A percentile compares a stretch with the other conserved stretches of the same genome.
Conservation (phyloP, 1,284 basidiomycete genomes). For the Ceratobasidium sp. region DNA sequence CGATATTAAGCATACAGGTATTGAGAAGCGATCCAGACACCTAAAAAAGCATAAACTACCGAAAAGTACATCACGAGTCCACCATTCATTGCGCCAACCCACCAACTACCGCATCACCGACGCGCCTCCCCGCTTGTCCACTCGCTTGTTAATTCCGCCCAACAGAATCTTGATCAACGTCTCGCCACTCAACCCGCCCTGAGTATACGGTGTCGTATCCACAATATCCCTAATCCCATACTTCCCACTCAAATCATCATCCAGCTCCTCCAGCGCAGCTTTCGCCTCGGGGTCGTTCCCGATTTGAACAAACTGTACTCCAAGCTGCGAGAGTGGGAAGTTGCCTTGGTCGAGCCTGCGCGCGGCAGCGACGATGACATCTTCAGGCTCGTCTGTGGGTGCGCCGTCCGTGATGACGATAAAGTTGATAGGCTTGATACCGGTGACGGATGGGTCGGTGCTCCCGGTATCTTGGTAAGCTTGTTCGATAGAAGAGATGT, state of each 20-base stretch:
- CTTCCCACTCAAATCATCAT: constrained; percentile 63
- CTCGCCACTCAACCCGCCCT: constrained; percentile 57
- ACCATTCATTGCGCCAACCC: neutral
- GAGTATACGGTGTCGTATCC: constrained; percentile 61
- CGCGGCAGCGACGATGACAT: constrained; percentile 55
- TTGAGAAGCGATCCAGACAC: too few species aligned
- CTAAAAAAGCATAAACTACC: neutral
- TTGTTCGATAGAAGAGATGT: constrained; percentile 63
- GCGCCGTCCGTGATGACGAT: constrained; percentile 75
- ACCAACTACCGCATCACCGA: constrained; percentile 31
- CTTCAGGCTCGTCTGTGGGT: constrained; percentile 55
- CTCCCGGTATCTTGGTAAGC: constrained; percentile 54
- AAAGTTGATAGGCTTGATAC: constrained; percentile 69
- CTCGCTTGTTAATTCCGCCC: constrained; percentile 58
- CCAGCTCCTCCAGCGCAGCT: constrained; percentile 63
- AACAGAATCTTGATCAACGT: constrained; percentile 65
- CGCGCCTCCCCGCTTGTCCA: constrained; percentile 49
- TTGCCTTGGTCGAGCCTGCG: constrained; percentile 54
- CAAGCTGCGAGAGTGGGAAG: constrained; percentile 59
- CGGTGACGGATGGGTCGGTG: constrained; percentile 42
- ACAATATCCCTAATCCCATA: constrained; percentile 64
- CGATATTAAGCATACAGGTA: neutral
- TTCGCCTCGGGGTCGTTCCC: constrained; percentile 65
- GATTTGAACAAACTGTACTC: constrained; percentile 75
- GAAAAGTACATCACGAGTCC: neutral